Conservation (phyloP, 352 stramenopile genomes). For the Elongisporangium undulatum region DNA sequence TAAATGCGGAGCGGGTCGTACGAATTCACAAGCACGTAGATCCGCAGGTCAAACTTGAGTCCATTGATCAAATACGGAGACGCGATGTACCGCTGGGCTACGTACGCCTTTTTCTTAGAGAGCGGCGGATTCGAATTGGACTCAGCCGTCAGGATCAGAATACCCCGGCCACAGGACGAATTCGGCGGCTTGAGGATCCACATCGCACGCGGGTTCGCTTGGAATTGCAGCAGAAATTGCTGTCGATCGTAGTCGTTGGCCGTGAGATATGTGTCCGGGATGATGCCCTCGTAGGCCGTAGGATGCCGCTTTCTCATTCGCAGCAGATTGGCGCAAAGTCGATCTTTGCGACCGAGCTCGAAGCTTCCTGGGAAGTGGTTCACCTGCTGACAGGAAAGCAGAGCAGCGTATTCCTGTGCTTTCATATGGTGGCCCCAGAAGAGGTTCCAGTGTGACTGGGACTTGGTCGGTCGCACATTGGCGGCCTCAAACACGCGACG, state of each 20-base stretch:
- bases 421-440: conserved; percentile 76
- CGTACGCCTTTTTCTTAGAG: conserved; percentile 68
- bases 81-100: conserved; percentile 70
- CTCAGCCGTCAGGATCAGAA: conserved; percentile 58
- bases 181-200: conserved; percentile 84
- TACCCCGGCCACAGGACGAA: conserved; percentile 68
- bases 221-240: conserved; percentile 50
- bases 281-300: conserved; percentile 36
- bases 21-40: conserved; percentile 89
- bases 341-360: conserved; percentile 73
- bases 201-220: conserved; percentile 35
- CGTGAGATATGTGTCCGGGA: conserved; percentile 73
- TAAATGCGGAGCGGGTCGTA: conserved; percentile 85
- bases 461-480: conserved; percentile 15
- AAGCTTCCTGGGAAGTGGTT: conserved; percentile 81
- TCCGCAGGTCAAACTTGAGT: conserved; percentile 89
- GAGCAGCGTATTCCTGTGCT: conserved; percentile 22
- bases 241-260: conserved; percentile 63
- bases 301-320: conserved; percentile 63
- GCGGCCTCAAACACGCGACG: conserved; percentile 44
- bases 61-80: conserved; percentile 85
- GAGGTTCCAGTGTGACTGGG: conserved; percentile 48
- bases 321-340: conserved; percentile 51
- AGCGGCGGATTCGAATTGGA: conserved; percentile 38
- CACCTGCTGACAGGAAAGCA: conserved; percentile 52